Percentiles rank a stretch among this genome's conserved stretches.
phyloP scores from a whole-genome alignment of 306 rosid genomes.

The Mimosa pudica region DNA sequence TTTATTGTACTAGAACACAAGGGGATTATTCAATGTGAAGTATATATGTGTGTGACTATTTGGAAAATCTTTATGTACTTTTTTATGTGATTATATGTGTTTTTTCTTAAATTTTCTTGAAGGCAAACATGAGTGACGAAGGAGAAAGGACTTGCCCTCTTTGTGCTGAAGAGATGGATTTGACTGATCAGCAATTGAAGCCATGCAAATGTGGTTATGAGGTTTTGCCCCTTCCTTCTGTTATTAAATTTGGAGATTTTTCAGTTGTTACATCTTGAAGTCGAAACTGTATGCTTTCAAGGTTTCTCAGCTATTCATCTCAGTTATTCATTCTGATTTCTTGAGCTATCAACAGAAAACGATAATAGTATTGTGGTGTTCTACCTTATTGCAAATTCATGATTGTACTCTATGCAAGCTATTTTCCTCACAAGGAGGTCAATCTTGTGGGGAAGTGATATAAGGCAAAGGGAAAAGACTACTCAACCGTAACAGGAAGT shows the following conservation, averaged over 20 bases:
- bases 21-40: too few relatives aligned
- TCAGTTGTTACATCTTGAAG: not conserved
- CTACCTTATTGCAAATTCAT: conserved; percentile 27
- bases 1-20: too few relatives aligned
- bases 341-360: not conserved
- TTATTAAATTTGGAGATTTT: conserved; percentile 18
- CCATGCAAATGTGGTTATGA: conserved; percentile 99
- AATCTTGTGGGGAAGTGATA: not conserved
- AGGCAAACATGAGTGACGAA: too few relatives aligned
- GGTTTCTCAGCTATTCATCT: not conserved
- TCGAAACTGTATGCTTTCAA: not conserved
- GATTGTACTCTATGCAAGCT: conserved; percentile 1
- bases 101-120: too few relatives aligned
- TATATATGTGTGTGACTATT: too few relatives aligned
- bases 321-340: conserved; percentile 18
- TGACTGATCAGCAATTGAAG: conserved; percentile 97
- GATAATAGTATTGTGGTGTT: conserved; percentile 18
- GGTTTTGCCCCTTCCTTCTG: conserved; percentile 48
- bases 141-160: conserved; percentile 98
- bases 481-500: too few relatives aligned
- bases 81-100: too few relatives aligned
- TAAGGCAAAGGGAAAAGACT: too few relatives aligned
- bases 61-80: too few relatives aligned
- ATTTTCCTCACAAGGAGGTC: not conserved
- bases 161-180: conserved; percentile 98